Base-by-base conservation (phyloP, 495 filamentous ascomycete species). In the Penicillium maclennaniae region DNA sequence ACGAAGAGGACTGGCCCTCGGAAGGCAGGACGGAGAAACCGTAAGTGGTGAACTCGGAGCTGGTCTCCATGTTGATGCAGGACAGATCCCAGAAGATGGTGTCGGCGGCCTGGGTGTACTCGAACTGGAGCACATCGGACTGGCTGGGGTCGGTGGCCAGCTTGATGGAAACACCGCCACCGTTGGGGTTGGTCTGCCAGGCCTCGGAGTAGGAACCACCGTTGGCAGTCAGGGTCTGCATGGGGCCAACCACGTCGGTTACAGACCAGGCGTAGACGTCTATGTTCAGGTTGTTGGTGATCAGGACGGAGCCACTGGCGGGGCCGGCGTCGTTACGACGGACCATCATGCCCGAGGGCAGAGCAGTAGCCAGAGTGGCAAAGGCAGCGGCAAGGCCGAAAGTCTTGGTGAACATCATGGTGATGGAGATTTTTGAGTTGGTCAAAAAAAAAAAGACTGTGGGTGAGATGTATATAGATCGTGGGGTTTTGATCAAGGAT, bases 371-470 rank as follows among this genome's bases (percentile, higher is more conserved):
- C 53, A 75, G 56, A 57, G 69, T 53, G 42, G 69, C 65, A 47
- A 74, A 64, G 54, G 62, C 61, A 58, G 72, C 68, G 44, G 66
- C 61, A 47, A 71, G 46, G 57, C 67, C 63, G 59, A 76, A 48
- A 53, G 68, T 59, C 67, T 75, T 75, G 62, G 66, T 63, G 72
- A 77, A 76, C 62, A 76, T 66, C 72, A 73, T 77, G 62, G 70
- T 77, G 69, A 69, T 55, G 17, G 51, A 34, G 10, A 12, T 4
- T n/a, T n/a, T n/a, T 14, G 10, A 14, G 31, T 34, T 34, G 8
- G 10, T 34, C 14, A 12, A 46, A 54, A 47, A 17, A 47, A 31
- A 50, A 50, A 37, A 60, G 53, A 55, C 44, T 36, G 43, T 37
- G 25, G 36, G 23, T 23, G 26, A 40, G n/a, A n/a, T n/a, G n/a